Evolutionary conservation across 805 yeast species (phyloP), one percentile per base, ranked within the genome.

Genomic region (Starmerella riodocensis): DNA sequence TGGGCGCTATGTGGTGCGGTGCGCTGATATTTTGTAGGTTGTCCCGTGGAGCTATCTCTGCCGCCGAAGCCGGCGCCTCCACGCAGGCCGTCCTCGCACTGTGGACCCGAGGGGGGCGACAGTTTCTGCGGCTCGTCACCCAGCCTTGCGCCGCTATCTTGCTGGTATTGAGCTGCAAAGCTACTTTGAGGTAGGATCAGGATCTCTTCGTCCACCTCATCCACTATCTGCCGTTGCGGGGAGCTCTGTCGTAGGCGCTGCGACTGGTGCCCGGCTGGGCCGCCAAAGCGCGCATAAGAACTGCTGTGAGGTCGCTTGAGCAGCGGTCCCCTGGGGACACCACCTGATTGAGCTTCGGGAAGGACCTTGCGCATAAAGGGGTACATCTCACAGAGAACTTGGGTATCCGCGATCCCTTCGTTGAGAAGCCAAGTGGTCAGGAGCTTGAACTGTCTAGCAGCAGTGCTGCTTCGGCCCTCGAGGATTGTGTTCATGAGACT

Each of bases 401-500:
- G 7, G 17, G 14, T 20, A 5, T 38, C 41, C n/a, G 20, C 16
- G 11, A 8, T 6, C 6, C 23, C 37, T 5, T 20, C 20, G 3
- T 4, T 27, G 7, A 16, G 13, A 18, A 38, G 4, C 41, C 41
- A 38, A n/a, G 17, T 12, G 8, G 13, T 18, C 25, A 38, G 13
- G 11, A 27, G 5, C 14, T 32, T 26, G 19, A 21, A 27, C 32
- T 38, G 41, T 23, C 12, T 9, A 13, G 18, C 20, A 3, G 29
- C n/a, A 17, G 18, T 24, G 34, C 19, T 14, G 6, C 13, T 29
- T 7, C 34, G 34, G 24, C 46, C 43, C 16, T 38, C 36, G 18
- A 34, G 39, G 14, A 48, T 31, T 6, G 23, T 24, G 29, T 41
- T 41, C 37, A 59, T 43, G 28, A 86, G 63, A 54, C 80, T 85